Evolutionary conservation across 2,329 filamentous ascomycete species (phyloP), one percentile per base, ranked within the genome.

Genomic region (Phyllosticta citribraziliensis): DNA sequence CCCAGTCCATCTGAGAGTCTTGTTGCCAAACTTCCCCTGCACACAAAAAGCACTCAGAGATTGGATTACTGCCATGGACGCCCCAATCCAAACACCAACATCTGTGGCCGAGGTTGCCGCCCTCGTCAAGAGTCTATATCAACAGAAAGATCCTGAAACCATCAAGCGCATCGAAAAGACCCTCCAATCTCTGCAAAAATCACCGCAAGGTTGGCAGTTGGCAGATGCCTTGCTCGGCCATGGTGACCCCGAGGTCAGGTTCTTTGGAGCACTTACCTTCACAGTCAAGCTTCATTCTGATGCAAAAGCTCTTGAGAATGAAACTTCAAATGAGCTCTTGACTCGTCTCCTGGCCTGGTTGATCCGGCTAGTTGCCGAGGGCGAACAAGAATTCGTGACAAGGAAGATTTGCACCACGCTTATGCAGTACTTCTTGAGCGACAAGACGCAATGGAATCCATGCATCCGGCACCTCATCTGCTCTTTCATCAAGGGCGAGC

Each of bases 251-350:
- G 87, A 92, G 68, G 84, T 94, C 66, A 88, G 88, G 65, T 97
- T 97, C 75, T 96, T 96, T 71, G 94, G 91, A 14, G 93, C 92
- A 30, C 80, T 97, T 63, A 97, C 93, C 0, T 88, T 97, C 66
- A 95, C 91, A 57, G 85, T 97, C 67, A 99, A 97, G 76, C 84
- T 97, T 62, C 97, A 97, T 68, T 60, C 47, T 17, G 11, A 61
- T 11, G 8, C 25, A 12, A 52, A 56, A 11, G 52, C 51, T 3
- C 59, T 75, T 56, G 70, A 66, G 30, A 69, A 74, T 59, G 67
- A 71, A 52, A 64, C 73, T 24, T 73, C 72, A 5, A 66, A 68
- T 51, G 70, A 73, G 62, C 64, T 75, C 17, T 66, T 75, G n/a
- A 27, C 57, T 19, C 51, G 82, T 56, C 77, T 90, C 30, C 75